Conservation (phyloP, 2,329 filamentous ascomycete genomes). For the Hypoxylon sp. region DNA sequence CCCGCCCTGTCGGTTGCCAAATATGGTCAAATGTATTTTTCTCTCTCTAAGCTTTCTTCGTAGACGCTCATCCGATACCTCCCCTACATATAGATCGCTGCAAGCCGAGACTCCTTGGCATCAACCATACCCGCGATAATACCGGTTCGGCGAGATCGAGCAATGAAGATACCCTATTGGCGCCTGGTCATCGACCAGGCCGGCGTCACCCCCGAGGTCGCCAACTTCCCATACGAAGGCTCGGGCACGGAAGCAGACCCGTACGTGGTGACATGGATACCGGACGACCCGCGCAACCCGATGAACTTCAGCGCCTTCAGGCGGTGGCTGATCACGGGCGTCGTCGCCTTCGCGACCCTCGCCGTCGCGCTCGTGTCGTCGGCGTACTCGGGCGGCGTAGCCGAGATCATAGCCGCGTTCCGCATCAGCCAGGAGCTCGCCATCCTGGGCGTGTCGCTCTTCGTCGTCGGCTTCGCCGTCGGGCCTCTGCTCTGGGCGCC, state of each 20-base stretch:
- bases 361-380: constrained; percentile 77
- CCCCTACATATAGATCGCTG: neutral
- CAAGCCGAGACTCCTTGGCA: neutral
- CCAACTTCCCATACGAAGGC: constrained; percentile 60
- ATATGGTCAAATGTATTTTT: neutral
- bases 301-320: constrained; percentile 68
- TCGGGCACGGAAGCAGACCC: constrained; percentile 76
- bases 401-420: constrained; percentile 68
- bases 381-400: constrained; percentile 72
- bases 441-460: constrained; percentile 66
- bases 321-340: constrained; percentile 75
- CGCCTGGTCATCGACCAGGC: constrained; percentile 65
- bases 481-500: constrained; percentile 74
- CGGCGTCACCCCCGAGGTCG: constrained; percentile 68
- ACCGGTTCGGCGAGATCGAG: neutral
- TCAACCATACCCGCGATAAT: constrained; percentile 2
- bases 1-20: neutral
- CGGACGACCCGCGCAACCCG: constrained; percentile 75
- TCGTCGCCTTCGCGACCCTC: constrained; percentile 75
- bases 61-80: neutral
- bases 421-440: constrained; percentile 61
- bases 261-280: constrained; percentile 76
- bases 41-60: neutral
- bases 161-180: constrained; percentile 21
- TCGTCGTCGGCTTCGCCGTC: constrained; percentile 65